Percentiles rank a stretch among this genome's conserved stretches.
Evolutionary conservation across 192 early-diverging fungal species (phyloP).

Genomic region (Allomyces arbusculus): DNA sequence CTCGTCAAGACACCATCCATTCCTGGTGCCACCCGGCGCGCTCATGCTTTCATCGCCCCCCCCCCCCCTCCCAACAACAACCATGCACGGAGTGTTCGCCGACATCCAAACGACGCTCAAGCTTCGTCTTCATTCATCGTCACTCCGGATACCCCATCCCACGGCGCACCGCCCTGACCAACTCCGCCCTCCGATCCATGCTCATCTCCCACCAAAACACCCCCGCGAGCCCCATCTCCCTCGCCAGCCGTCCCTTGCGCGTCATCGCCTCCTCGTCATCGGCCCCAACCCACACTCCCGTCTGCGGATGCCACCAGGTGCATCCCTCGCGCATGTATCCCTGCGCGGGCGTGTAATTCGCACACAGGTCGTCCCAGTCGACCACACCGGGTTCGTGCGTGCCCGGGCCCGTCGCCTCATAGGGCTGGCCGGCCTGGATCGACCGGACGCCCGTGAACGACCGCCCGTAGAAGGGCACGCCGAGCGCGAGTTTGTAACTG

Average conservation of each 20-base stretch:
- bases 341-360: not conserved
- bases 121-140: too few relatives aligned
- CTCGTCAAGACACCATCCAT: too few relatives aligned
- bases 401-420: not conserved
- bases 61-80: too few relatives aligned
- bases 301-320: not conserved
- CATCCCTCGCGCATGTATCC: not conserved
- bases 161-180: not conserved
- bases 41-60: too few relatives aligned
- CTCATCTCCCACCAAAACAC: not conserved
- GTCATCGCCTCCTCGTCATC: not conserved
- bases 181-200: not conserved
- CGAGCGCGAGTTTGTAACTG: constrained; percentile 65
- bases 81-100: too few relatives aligned
- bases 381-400: not conserved
- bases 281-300: not conserved
- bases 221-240: not conserved
- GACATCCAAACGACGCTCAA: too few relatives aligned
- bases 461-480: constrained; percentile 81
- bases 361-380: not conserved
- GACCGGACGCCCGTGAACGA: constrained; percentile 34
- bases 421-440: not conserved
- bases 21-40: too few relatives aligned
- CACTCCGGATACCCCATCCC: not conserved
- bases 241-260: not conserved